Percentiles rank a stretch among this genome's conserved stretches.
phyloP scores from a whole-genome alignment of 169 alveolate genomes.

The Cystoisospora suis region DNA sequence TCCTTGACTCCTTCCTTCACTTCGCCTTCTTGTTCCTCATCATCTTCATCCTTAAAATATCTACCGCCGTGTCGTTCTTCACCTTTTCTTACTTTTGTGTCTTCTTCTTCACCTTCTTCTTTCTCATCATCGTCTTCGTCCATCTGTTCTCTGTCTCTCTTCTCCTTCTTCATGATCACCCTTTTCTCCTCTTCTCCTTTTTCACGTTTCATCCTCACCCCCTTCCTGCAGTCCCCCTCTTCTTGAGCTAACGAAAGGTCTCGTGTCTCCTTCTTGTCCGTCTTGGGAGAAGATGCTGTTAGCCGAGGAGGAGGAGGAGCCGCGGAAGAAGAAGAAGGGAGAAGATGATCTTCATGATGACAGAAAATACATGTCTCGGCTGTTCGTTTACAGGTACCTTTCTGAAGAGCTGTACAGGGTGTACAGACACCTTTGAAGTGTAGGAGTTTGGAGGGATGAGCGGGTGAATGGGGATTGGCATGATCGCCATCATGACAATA shows the following conservation, averaged over 20 bases:
- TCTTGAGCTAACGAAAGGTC: background rate
- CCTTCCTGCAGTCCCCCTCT: background rate
- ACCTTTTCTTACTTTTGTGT: background rate
- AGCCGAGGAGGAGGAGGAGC: background rate
- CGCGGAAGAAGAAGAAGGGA: background rate
- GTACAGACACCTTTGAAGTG: background rate
- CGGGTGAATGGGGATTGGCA: background rate
- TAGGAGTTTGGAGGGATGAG: background rate
- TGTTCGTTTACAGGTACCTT: background rate
- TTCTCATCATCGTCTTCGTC: background rate
- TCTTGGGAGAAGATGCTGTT: background rate
- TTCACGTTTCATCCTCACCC: background rate
- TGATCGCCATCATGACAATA: slow-evolving; percentile 20
- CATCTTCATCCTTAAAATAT: background rate
- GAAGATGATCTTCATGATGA: background rate
- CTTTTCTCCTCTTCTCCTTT: background rate
- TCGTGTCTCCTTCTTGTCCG: background rate
- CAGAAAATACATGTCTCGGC: background rate
- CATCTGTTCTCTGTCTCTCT: too few species aligned
- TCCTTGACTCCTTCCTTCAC: background rate
- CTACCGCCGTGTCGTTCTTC: background rate
- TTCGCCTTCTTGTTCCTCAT: background rate
- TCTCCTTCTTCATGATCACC: background rate
- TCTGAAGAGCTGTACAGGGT: background rate
- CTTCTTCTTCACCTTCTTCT: background rate